Evolutionary conservation across 73 alveolate genomes (phyloP), one percentile per base, ranked within the genome.

Genomic region (Tetrahymena thermophila): DNA sequence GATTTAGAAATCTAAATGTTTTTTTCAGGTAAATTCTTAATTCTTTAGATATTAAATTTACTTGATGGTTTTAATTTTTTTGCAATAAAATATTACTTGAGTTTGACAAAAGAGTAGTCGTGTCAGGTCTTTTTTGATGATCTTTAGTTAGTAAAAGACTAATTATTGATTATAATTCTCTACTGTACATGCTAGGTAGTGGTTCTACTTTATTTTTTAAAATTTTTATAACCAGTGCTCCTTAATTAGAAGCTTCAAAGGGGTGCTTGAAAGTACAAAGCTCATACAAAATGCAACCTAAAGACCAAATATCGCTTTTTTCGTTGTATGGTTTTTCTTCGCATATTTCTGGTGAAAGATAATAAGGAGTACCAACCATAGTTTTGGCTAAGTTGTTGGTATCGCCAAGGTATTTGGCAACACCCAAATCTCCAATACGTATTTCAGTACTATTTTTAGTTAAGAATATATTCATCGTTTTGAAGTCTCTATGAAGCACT

Each of bases 261-360:
- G 99, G 99, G 93, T 94, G 96, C 43, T 96, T 95, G 58, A 96
- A 96, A 23, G 96, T 93, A 84, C 98, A 94, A 28, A 98, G 94
- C 96, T 98, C 99, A 96, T 97, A 97, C 10, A 98, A 94, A 58
- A 98, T 96, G 84, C 98, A 96, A 2, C 99, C 99, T 31, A 97
- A 25, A 15, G 98, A 94, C 98, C 98, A 96, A 31, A 96, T 95
- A 95, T 97, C 98, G 43, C 97, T 94, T 57, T 96, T 96, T 17
- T 94, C 96, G 16, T 95, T 93, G 38, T 96, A 96, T 23, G 97
- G 96, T n/a, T 96, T 85, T 19, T 95, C 98, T 56, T 95, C 96
- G 94, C 96, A 94, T 35, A 96, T 58, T 71, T 96, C 98, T n/a
- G 98, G 98, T 11, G 98, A 96, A 71, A 96, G 23, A 93, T 95